A percentile compares a stretch with the other conserved stretches of the same genome.
Conservation (phyloP, 768 basidiomycete genomes). For the Boletus sp. region DNA sequence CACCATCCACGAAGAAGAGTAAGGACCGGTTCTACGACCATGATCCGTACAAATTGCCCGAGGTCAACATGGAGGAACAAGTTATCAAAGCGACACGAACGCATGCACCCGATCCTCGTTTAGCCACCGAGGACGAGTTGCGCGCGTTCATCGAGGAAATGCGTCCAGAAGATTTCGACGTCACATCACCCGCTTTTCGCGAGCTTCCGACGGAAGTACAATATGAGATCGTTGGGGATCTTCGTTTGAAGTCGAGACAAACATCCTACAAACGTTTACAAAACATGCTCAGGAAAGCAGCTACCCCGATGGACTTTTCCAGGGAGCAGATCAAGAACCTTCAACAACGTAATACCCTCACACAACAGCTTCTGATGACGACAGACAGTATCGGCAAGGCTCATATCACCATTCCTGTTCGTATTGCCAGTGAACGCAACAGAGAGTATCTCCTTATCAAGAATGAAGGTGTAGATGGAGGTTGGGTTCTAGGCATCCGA, state of each 20-base stretch:
- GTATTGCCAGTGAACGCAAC: conserved; percentile 94
- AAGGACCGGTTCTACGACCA: conserved; percentile 64
- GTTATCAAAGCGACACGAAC: conserved; percentile 61
- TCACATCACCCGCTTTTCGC: conserved; percentile 83
- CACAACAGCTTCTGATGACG: conserved; percentile 88
- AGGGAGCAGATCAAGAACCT: conserved; percentile 93
- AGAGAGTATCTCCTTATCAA: conserved; percentile 93
- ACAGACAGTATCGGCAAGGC: conserved; percentile 92
- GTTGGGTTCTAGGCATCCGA: conserved; percentile 91
- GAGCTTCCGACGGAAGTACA: conserved; percentile 94
- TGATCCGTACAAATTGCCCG: conserved; percentile 93
- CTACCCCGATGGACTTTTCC: conserved; percentile 91
- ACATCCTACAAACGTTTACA: conserved; percentile 89
- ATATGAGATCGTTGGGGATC: conserved; percentile 96
- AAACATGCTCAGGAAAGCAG: conserved; percentile 77
- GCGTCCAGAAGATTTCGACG: conserved; percentile 93
- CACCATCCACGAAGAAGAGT: conserved; percentile 52
- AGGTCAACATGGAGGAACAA: conserved; percentile 64
- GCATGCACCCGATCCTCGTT: conserved; percentile 75
- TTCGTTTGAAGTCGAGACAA: conserved; percentile 91
- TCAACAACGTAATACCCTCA: conserved; percentile 82
- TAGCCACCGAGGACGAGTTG: conserved; percentile 96
- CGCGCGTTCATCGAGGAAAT: conserved; percentile 93
- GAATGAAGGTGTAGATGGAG: conserved; percentile 81
- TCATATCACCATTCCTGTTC: conserved; percentile 83